Evolutionary conservation across 1,284 basidiomycete species (phyloP).

Genomic region (Neotropicomus parvogracilis): DNA sequence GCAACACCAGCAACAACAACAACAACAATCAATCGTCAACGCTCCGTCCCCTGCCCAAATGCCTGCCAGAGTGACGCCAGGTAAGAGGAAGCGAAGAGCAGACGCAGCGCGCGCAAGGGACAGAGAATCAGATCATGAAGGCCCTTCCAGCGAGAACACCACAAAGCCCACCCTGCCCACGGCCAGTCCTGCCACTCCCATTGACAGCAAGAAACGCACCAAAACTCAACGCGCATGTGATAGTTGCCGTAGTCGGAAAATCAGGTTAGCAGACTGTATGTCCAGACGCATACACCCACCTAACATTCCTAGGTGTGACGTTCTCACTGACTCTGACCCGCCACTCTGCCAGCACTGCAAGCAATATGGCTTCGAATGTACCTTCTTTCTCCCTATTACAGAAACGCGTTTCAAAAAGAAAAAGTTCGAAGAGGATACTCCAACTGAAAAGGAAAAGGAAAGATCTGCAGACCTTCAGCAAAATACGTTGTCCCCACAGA

Average conservation of each 20-base stretch:
- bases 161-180: slow-evolving; percentile 34
- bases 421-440: slow-evolving; percentile 67
- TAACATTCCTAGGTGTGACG: slow-evolving; percentile 60
- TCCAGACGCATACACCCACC: slow-evolving; percentile 15
- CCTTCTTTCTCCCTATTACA: slow-evolving; percentile 96
- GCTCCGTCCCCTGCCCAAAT: slow-evolving; percentile 36
- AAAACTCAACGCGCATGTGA: slow-evolving; percentile 91
- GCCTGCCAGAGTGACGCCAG: slow-evolving; percentile 33
- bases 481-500: slow-evolving; percentile 36
- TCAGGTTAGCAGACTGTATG: slow-evolving; percentile 48
- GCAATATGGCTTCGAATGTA: slow-evolving; percentile 88
- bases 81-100: slow-evolving; percentile 66
- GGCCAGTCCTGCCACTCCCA: slow-evolving; percentile 29
- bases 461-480: slow-evolving; percentile 25
- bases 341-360: slow-evolving; percentile 83
- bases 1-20: slow-evolving; percentile 29
- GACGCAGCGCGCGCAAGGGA: slow-evolving; percentile 41
- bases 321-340: slow-evolving; percentile 69
- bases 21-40: slow-evolving; percentile 28
- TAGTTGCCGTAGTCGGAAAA: slow-evolving; percentile 91
- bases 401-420: slow-evolving; percentile 98
- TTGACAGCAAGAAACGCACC: slow-evolving; percentile 78
- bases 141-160: slow-evolving; percentile 46
- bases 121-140: slow-evolving; percentile 57
- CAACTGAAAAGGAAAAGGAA: slow-evolving; percentile 43